phyloP scores from a whole-genome alignment of 108 stramenopile genomes.

The Nannochloropsis gaditana region DNA sequence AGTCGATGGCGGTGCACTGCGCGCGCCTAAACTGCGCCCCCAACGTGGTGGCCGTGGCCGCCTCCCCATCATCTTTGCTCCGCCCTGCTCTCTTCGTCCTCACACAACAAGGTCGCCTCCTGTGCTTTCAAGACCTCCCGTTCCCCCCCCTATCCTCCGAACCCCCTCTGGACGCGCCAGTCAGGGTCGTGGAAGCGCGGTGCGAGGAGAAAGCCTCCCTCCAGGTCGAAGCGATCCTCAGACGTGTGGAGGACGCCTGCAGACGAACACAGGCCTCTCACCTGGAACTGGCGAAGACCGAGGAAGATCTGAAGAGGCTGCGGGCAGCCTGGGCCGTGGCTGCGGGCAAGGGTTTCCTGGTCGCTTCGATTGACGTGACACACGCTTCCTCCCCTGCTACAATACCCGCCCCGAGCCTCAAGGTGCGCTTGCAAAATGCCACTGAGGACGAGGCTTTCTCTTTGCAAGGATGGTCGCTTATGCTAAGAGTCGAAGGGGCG shows the following conservation, averaged over 20 bases:
- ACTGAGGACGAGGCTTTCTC: background rate
- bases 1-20: background rate
- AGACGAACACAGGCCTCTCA: background rate
- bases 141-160: background rate
- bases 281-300: background rate
- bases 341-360: background rate
- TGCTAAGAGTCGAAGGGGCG: background rate
- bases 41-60: background rate
- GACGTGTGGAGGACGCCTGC: background rate
- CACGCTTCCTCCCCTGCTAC: background rate
- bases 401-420: background rate
- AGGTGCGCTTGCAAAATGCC: background rate
- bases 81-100: background rate
- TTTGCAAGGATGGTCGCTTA: conserved; percentile 8
- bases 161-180: too few relatives aligned
- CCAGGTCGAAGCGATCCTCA: background rate
- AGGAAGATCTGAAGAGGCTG: background rate
- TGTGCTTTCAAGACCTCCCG: background rate
- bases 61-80: background rate
- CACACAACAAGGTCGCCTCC: background rate
- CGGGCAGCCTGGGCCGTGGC: background rate
- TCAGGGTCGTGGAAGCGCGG: too few relatives aligned
- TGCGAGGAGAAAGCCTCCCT: too few relatives aligned
- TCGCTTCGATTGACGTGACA: background rate
- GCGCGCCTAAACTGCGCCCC: background rate